phyloP scores from a whole-genome alignment of 2,329 filamentous ascomycete species.

The Aureobasidium vineae region DNA sequence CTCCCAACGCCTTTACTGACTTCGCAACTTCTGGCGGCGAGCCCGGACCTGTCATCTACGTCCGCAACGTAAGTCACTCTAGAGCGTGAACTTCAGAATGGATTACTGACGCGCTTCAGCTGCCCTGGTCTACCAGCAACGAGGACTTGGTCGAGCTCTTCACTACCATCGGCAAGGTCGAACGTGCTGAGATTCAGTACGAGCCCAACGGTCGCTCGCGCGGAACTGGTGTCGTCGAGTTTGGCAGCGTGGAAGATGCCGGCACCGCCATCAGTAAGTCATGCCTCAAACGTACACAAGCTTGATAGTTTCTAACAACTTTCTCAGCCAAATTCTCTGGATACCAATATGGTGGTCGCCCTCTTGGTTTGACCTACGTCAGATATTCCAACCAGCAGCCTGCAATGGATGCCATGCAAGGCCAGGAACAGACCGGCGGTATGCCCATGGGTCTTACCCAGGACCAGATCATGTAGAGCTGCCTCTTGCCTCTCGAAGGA shows the following conservation, averaged over 20 bases:
- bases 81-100: slow-evolving; percentile 30
- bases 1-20: slow-evolving; percentile 91
- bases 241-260: slow-evolving; percentile 77
- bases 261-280: slow-evolving; percentile 77
- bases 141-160: slow-evolving; percentile 96
- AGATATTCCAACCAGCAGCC: slow-evolving; percentile 74
- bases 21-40: slow-evolving; percentile 85
- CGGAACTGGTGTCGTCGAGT: slow-evolving; percentile 94
- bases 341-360: slow-evolving; percentile 94
- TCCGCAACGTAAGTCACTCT: slow-evolving; percentile 78
- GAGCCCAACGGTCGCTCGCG: slow-evolving; percentile 94
- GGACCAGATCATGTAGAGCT: slow-evolving; percentile 86
- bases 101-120: slow-evolving; percentile 52
- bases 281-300: background rate
- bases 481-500: background rate
- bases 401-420: slow-evolving; percentile 70
- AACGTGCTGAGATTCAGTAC: slow-evolving; percentile 98
- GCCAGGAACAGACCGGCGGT: slow-evolving; percentile 61
- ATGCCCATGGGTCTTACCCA: slow-evolving; percentile 67
- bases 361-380: slow-evolving; percentile 88
- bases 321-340: slow-evolving; percentile 82
- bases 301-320: background rate
- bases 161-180: slow-evolving; percentile 95
- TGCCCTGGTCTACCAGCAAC: slow-evolving; percentile 98
- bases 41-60: slow-evolving; percentile 80